Evolutionary conservation across 805 yeast genomes (phyloP), one percentile per base, ranked within the genome.

Genomic region (Hanseniaspora vineae): DNA sequence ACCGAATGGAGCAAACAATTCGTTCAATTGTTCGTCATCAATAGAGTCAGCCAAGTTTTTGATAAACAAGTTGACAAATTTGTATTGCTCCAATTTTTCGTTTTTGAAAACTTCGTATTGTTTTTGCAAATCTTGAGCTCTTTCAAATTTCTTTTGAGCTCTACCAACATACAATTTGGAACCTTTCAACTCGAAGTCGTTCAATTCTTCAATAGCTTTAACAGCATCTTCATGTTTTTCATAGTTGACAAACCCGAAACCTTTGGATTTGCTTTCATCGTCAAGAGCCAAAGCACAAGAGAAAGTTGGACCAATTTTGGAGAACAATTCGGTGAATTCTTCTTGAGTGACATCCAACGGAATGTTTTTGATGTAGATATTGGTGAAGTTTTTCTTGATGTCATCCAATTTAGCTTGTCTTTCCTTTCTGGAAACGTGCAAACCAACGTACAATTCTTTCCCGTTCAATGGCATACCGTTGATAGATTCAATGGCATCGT

Each of bases 131-230:
- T 88, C 95, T 74, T 87, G 95, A 65, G 81, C 70, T 77, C 98
- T 89, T 79, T 92, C 98, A 70, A 84, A 77, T 80, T 88, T 90
- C 88, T 88, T 90, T 77, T 92, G 98, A 59, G 98, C 98, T 72
- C 98, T 87, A 62, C 97, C 96, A 62, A 90, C 98, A 68, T 80
- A 92, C 56, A 92, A 71, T 69, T 74, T 78, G 74, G 85, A 86
- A 62, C 92, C 94, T 61, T 78, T 80, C 67, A 82, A 68, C 65
- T 92, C 97, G 58, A 69, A 72, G 66, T 83, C 96, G 72, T 92
- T 85, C 67, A 90, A 79, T 62, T 75, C 92, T 47, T 86, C 97
- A 58, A 90, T 94, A 52, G 97, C 96, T 71, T 79, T 78, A 59
- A 75, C 78, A 56, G 98, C 98, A 58, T 80, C 76, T 62, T 83